Evolutionary conservation across 148 eudicot genomes (phyloP).

Genomic region (Vaccinium darrowii): DNA sequence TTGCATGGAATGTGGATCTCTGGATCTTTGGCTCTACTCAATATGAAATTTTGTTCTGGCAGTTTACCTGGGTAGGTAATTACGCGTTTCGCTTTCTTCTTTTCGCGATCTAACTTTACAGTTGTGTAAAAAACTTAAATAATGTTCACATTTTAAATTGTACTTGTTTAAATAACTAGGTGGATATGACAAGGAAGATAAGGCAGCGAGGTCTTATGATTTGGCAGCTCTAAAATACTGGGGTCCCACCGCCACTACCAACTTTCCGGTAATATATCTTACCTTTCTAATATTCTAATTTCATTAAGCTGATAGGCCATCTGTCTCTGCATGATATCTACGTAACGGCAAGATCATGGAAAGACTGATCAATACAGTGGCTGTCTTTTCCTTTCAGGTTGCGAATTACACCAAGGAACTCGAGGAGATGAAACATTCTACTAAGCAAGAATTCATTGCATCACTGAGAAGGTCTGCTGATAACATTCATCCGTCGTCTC

Average conservation of each 20-base stretch:
- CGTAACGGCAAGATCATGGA: neutral
- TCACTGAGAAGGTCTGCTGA: conserved; percentile 72
- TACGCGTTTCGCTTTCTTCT: neutral
- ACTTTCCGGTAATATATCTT: conserved; percentile 72
- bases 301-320: neutral
- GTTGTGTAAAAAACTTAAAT: neutral
- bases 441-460: conserved; percentile 96
- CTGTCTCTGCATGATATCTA: conserved; percentile 2
- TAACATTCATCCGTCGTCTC: no score
- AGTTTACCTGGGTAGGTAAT: conserved; percentile 82
- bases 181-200: conserved; percentile 97
- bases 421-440: conserved; percentile 84
- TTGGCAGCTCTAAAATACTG: conserved; percentile 97
- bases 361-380: neutral
- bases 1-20: conserved; percentile 39
- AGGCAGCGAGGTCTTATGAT: conserved; percentile 96
- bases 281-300: conserved; percentile 9
- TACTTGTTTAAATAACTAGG: conserved; percentile 32
- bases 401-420: conserved; percentile 64
- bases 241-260: conserved; percentile 95
- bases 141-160: neutral
- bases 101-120: neutral
- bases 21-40: conserved; percentile 20
- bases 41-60: conserved; percentile 27
- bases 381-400: conserved; percentile 34